phyloP scores from a whole-genome alignment of 495 filamentous ascomycete species.

The Letharia columbiana region DNA sequence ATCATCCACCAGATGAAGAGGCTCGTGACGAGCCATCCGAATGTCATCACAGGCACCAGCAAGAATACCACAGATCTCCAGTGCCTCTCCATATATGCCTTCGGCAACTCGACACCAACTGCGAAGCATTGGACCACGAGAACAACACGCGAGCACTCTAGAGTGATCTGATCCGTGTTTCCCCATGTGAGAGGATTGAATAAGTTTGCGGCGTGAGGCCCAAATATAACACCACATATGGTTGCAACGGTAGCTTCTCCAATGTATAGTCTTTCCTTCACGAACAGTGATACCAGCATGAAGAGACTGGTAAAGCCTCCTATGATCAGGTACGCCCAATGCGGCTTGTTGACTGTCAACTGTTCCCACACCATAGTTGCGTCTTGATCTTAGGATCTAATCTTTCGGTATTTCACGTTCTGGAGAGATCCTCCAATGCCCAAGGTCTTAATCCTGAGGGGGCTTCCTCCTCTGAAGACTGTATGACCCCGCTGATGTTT shows the following conservation, averaged over 20 bases:
- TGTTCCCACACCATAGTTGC: conserved; percentile 83
- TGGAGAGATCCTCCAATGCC: conserved; percentile 8
- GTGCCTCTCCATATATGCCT: conserved; percentile 94
- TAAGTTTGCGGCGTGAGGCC: conserved; percentile 84
- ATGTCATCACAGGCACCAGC: conserved; percentile 93
- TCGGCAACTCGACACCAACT: conserved; percentile 96
- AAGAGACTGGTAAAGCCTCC: conserved; percentile 97
- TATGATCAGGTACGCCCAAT: conserved; percentile 96
- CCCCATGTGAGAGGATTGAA: conserved; percentile 85
- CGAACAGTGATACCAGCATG: conserved; percentile 95
- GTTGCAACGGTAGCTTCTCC: conserved; percentile 97
- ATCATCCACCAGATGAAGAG: conserved; percentile 98
- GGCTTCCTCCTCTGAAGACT: neutral
- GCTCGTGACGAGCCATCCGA: conserved; percentile 89
- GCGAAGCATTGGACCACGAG: conserved; percentile 99
- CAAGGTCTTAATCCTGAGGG: neutral
- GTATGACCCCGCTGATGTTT: conserved; percentile 26
- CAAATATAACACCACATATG: conserved; percentile 93
- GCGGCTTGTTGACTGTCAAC: conserved; percentile 83
- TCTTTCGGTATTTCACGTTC: neutral
- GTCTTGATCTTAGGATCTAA: neutral
- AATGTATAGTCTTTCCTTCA: conserved; percentile 98
- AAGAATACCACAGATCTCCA: conserved; percentile 89
- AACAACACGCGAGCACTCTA: conserved; percentile 95
- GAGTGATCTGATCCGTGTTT: conserved; percentile 87